Conservation (phyloP, 106 monocot genomes). For the Allium sativum region DNA sequence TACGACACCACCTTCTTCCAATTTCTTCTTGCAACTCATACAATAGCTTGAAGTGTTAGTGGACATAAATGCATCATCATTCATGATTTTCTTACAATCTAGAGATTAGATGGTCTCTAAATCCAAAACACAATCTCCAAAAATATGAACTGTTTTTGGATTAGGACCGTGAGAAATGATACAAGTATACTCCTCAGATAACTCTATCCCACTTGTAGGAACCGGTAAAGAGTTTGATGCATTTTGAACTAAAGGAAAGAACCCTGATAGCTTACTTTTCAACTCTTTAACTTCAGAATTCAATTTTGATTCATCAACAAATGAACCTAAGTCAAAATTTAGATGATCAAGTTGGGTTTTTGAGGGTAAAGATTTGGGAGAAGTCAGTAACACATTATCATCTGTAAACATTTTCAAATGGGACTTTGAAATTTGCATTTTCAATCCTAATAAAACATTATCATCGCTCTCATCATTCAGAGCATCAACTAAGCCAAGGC, state of each 20-base stretch:
- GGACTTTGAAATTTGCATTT: no score
- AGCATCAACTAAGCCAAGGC: slow-evolving; percentile 49
- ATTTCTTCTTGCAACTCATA: slow-evolving; percentile 60
- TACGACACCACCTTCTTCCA: slow-evolving; percentile 58
- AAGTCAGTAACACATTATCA: slow-evolving; percentile 3
- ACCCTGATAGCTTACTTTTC: not conserved
- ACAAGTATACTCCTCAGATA: slow-evolving; percentile 80
- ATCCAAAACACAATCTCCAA: slow-evolving; percentile 62
- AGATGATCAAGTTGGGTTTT: not conserved
- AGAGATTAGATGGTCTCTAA: slow-evolving; percentile 16
- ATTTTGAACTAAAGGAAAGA: not conserved
- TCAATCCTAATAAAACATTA: slow-evolving; percentile 26
- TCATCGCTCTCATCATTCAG: slow-evolving; percentile 34
- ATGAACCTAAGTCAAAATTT: slow-evolving; percentile 7
- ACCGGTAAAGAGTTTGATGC: slow-evolving; percentile 12
- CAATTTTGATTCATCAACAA: slow-evolving; percentile 1
- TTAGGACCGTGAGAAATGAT: slow-evolving; percentile 70
- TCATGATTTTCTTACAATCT: slow-evolving; percentile 10
- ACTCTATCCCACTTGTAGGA: slow-evolving; percentile 43
- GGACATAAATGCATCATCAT: slow-evolving; percentile 31
- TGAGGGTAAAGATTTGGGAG: not conserved
- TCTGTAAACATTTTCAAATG: no score
- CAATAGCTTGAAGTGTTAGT: slow-evolving; percentile 66
- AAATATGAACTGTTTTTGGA: slow-evolving; percentile 75
- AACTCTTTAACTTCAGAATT: no score